phyloP scores from a whole-genome alignment of 768 basidiomycete species.

The Agaricus sinodeliciosus region DNA sequence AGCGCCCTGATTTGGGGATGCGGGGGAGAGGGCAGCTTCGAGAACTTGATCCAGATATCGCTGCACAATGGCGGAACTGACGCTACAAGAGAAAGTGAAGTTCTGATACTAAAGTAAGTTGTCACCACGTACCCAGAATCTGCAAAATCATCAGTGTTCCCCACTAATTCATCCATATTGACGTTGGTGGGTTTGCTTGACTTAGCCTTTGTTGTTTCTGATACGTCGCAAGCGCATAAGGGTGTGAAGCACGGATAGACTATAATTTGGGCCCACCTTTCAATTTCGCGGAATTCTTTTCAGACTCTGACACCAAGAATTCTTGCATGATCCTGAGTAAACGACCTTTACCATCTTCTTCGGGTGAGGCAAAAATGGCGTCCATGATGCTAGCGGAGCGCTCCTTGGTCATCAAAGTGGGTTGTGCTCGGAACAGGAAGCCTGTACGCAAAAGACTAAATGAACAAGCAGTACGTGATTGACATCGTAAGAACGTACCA shows the following conservation, averaged over 20 bases:
- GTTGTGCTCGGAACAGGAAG: conserved; percentile 88
- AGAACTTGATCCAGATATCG: conserved; percentile 83
- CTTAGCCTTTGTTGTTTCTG: conserved; percentile 39
- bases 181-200: conserved; percentile 41
- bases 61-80: conserved; percentile 91
- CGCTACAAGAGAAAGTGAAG: conserved; percentile 38
- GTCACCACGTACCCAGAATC: conserved; percentile 80
- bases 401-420: conserved; percentile 82
- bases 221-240: background rate
- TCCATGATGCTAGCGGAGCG: conserved; percentile 85
- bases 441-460: conserved; percentile 36
- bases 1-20: conserved; percentile 64
- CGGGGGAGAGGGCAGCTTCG: conserved; percentile 68
- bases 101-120: background rate
- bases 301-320: conserved; percentile 78
- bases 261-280: conserved; percentile 39
- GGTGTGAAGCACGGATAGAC: background rate
- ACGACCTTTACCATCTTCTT: conserved; percentile 66
- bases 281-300: conserved; percentile 66
- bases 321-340: conserved; percentile 88
- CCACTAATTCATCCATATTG: conserved; percentile 91
- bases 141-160: conserved; percentile 92
- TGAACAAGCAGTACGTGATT: background rate
- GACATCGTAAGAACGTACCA: conserved; percentile 38
- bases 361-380: conserved; percentile 68